Conservation (phyloP, 805 yeast species). For the Kuraishia hungarica region DNA sequence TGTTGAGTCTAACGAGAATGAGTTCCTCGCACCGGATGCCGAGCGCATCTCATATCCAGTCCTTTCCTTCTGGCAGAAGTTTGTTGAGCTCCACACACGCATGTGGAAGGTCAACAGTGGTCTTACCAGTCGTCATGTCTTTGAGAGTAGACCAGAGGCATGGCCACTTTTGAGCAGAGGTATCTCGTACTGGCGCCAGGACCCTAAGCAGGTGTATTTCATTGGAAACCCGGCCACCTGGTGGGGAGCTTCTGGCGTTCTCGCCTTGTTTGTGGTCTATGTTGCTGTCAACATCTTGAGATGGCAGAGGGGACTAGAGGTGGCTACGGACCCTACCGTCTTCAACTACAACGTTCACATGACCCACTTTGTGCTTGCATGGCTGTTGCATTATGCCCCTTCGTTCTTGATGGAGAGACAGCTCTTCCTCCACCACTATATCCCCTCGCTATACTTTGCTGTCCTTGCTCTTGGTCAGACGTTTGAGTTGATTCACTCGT, state of each 20-base stretch:
- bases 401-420: conserved; percentile 88
- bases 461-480: conserved; percentile 34
- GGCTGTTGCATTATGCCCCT: conserved; percentile 65
- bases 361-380: conserved; percentile 57
- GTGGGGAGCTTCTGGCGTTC: conserved; percentile 60
- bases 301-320: conserved; percentile 50
- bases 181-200: conserved; percentile 69
- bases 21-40: conserved; percentile 31
- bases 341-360: conserved; percentile 59
- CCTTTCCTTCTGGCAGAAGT: conserved; percentile 47
- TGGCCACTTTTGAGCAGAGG: conserved; percentile 79
- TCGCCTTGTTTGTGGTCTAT: conserved; percentile 41
- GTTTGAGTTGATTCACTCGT: conserved; percentile 22
- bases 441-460: conserved; percentile 83
- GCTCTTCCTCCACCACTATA: conserved; percentile 85
- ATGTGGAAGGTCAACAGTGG: conserved; percentile 78
- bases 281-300: conserved; percentile 37
- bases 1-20: conserved; percentile 59
- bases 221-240: conserved; percentile 75
- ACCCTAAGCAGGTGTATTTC: conserved; percentile 51
- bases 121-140: conserved; percentile 59
- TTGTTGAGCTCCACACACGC: conserved; percentile 55
- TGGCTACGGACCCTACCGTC: conserved; percentile 43
- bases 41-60: conserved; percentile 44
- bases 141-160: conserved; percentile 60